Evolutionary conservation across 345 rosid genomes (phyloP).

Genomic region (Boechera divaricarpa): DNA sequence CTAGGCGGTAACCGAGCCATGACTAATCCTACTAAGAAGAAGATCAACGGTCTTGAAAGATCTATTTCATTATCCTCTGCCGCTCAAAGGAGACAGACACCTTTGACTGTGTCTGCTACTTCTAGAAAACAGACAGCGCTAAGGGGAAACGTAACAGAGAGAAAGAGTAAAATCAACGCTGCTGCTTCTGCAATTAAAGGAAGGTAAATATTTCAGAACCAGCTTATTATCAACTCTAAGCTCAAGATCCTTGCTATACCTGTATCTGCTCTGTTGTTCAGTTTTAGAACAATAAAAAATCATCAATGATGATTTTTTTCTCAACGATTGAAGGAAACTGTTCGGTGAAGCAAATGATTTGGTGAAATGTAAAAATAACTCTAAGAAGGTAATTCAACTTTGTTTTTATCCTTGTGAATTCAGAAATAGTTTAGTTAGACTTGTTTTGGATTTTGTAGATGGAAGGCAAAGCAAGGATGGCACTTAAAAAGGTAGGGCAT

Average conservation of each 20-base stretch:
- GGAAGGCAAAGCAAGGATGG: slow-evolving; percentile 19
- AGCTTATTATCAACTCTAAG: slow-evolving; percentile 2
- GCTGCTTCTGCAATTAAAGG: slow-evolving; percentile 46
- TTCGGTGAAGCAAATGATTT: slow-evolving; percentile 51
- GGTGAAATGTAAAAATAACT: slow-evolving; percentile 46
- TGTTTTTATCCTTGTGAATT: neutral
- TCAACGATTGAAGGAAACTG: slow-evolving; percentile 59
- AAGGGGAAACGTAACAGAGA: slow-evolving; percentile 42
- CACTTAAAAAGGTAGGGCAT: slow-evolving; percentile 29
- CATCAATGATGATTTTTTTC: slow-evolving; percentile 1
- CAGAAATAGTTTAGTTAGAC: neutral
- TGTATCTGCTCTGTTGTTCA: slow-evolving; percentile 18
- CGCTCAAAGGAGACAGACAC: slow-evolving; percentile 40
- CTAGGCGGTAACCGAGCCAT: slow-evolving; percentile 45
- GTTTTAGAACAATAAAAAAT: neutral
- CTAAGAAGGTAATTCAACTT: slow-evolving; percentile 56
- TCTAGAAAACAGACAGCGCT: slow-evolving; percentile 48
- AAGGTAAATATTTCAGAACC: slow-evolving; percentile 34
- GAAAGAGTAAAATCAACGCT: slow-evolving; percentile 49
- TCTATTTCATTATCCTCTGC: slow-evolving; percentile 46
- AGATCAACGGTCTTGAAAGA: slow-evolving; percentile 45
- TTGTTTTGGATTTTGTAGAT: slow-evolving; percentile 38
- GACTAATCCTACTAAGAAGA: slow-evolving; percentile 53
- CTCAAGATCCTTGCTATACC: neutral
- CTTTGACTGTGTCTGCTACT: slow-evolving; percentile 43